phyloP scores from a whole-genome alignment of 169 alveolate species.

The Plasmodium relictum region DNA sequence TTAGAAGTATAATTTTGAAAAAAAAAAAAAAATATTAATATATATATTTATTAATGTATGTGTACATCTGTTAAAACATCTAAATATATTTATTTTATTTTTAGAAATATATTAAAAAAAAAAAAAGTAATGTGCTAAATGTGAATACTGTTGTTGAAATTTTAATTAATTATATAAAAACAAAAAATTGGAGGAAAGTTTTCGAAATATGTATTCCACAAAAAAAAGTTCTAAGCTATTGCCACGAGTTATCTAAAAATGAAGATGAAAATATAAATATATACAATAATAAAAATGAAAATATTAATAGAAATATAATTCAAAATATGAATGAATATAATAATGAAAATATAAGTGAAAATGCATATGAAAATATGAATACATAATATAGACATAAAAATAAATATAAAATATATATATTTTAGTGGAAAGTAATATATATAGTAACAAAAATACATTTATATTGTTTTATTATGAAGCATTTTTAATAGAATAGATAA shows the following conservation, averaged over 20 bases:
- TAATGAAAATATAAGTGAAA: background rate
- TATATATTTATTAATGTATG: slow-evolving; percentile 2
- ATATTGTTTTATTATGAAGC: no score
- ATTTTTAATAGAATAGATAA: no score
- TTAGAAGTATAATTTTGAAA: slow-evolving; percentile 33
- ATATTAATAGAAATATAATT: background rate
- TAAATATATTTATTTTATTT: background rate
- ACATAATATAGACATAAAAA: background rate
- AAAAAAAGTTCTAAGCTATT: slow-evolving; percentile 53
- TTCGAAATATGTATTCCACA: slow-evolving; percentile 71
- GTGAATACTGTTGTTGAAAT: slow-evolving; percentile 83
- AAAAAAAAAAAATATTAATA: slow-evolving; percentile 36
- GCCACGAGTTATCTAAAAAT: background rate
- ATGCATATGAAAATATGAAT: background rate
- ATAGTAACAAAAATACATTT: no score
- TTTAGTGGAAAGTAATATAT: background rate
- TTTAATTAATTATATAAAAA: slow-evolving; percentile 66
- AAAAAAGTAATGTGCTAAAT: slow-evolving; percentile 80
- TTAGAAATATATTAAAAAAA: slow-evolving; percentile 67
- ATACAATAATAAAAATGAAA: slow-evolving; percentile 6
- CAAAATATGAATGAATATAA: background rate
- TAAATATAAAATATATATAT: background rate
- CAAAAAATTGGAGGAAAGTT: slow-evolving; percentile 76
- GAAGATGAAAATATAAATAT: slow-evolving; percentile 5
- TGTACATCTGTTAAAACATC: background rate